A percentile compares a stretch with the other conserved stretches of the same genome.
Evolutionary conservation across 2,329 filamentous ascomycete genomes (phyloP).

Genomic region (Ceratocystis huliohia): DNA sequence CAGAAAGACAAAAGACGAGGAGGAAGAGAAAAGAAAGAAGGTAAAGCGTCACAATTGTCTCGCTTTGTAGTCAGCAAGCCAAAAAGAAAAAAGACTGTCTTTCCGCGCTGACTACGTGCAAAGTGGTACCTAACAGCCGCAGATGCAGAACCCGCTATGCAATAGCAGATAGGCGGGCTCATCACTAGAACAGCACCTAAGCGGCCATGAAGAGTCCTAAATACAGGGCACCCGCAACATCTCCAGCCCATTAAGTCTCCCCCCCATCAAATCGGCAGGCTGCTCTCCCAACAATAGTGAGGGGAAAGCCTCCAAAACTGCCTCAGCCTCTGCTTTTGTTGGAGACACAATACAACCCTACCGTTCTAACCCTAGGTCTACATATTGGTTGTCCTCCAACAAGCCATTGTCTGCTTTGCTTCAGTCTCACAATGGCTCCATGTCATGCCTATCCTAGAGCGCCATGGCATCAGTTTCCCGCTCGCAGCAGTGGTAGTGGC

Average conservation of each 20-base stretch:
- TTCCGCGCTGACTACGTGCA: background rate
- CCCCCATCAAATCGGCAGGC: too few relatives aligned
- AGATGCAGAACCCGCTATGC: background rate
- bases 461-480: background rate
- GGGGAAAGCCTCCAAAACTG: too few relatives aligned
- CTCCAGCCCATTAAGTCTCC: too few relatives aligned
- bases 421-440: background rate
- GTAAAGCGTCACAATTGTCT: background rate
- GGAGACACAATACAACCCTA: background rate
- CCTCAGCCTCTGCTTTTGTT: background rate
- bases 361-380: background rate
- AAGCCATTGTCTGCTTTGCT: background rate
- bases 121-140: background rate
- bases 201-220: too few relatives aligned
- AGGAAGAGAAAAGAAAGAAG: background rate
- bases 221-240: too few relatives aligned
- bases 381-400: too few relatives aligned
- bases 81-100: background rate
- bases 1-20: background rate
- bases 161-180: background rate
- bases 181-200: too few relatives aligned
- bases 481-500: background rate
- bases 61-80: constrained; percentile 7
- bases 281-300: too few relatives aligned
- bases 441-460: background rate